Conservation (phyloP, 2,329 filamentous ascomycete species). For the Pestalotiopsis sp. region DNA sequence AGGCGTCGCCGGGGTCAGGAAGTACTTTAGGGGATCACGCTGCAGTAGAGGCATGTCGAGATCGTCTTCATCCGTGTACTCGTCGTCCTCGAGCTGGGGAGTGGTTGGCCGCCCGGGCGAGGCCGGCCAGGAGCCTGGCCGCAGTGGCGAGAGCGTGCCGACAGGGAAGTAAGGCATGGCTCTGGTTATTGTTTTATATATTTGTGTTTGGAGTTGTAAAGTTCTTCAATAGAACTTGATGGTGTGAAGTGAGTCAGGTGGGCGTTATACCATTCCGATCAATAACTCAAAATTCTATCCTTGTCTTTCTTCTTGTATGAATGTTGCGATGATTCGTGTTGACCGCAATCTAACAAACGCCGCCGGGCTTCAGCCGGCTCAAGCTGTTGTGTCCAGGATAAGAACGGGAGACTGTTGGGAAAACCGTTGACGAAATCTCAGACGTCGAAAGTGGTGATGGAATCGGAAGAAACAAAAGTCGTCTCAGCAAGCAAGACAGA, state of each 20-base stretch:
- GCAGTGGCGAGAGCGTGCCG: slow-evolving; percentile 30
- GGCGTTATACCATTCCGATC: background rate
- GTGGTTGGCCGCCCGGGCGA: slow-evolving; percentile 50
- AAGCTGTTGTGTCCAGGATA: slow-evolving; percentile 1
- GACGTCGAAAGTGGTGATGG: slow-evolving; percentile 1
- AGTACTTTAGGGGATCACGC: slow-evolving; percentile 58
- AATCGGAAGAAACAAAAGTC: slow-evolving; percentile 7
- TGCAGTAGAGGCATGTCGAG: slow-evolving; percentile 42
- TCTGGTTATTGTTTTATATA: background rate
- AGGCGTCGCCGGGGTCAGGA: slow-evolving; percentile 52
- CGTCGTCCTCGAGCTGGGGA: slow-evolving; percentile 42
- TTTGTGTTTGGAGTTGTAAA: background rate
- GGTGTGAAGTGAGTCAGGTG: background rate
- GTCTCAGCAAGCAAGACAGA: slow-evolving; percentile 1
- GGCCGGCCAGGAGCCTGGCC: slow-evolving; percentile 54
- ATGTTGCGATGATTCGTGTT: slow-evolving; percentile 5
- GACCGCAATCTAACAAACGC: slow-evolving; percentile 6
- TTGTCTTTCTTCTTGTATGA: background rate
- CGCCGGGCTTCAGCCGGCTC: slow-evolving; percentile 15
- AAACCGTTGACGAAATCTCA: slow-evolving; percentile 5
- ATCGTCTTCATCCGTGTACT: slow-evolving; percentile 47
- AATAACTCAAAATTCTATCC: background rate
- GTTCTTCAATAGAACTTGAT: background rate
- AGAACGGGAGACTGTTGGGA: background rate
- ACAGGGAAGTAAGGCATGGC: slow-evolving; percentile 29